Evolutionary conservation across 1,139 yeast genomes (phyloP), one percentile per base, ranked within the genome.

Genomic region (Pichia sp.): DNA sequence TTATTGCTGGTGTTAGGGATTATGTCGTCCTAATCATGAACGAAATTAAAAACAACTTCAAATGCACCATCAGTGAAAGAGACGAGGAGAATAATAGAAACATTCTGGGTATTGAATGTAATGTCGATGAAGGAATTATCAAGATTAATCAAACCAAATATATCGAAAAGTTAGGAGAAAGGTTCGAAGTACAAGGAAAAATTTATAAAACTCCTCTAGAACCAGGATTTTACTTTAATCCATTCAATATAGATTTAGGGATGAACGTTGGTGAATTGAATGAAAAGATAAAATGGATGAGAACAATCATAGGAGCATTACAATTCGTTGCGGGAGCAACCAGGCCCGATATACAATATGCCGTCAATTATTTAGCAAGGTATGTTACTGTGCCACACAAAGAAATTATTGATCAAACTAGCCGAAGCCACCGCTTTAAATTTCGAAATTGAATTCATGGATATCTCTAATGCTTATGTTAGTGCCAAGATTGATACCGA

Each of bases 381-480:
- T 34, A 9, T 27, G n/a, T 26, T 5, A 5, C n/a, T 11, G n/a
- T 10, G 9, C 35, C 28, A 9, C 27, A 23, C 21, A 21, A 22
- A 15, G 27, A 23, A 15, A 8, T 32, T 7, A 32, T 32, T 5
- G 21, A 22, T 5, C 28, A 32, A 16, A 16, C 15, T 35, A n/a
- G 32, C 27, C n/a, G 37, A 28, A 35, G 11, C 27, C 4, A 10
- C 6, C 3, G 2, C 6, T 2, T 2, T 13, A 6, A 10, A 18
- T 16, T 28, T 21, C 16, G 27, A 28, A 7, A 6, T 28, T 3
- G 24, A 35, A 35, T 28, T 28, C 13, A 35, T 35, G 37, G 37
- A 35, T 22, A 19, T 35, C 3, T 35, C 37, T 2, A 35, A 35
- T 28, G 37, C 37, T 2, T 35, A 28, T 28, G 37, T 35, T 3